Conservation (phyloP, 2,329 filamentous ascomycete species). For the Ophiosphaerella herpotricha region DNA sequence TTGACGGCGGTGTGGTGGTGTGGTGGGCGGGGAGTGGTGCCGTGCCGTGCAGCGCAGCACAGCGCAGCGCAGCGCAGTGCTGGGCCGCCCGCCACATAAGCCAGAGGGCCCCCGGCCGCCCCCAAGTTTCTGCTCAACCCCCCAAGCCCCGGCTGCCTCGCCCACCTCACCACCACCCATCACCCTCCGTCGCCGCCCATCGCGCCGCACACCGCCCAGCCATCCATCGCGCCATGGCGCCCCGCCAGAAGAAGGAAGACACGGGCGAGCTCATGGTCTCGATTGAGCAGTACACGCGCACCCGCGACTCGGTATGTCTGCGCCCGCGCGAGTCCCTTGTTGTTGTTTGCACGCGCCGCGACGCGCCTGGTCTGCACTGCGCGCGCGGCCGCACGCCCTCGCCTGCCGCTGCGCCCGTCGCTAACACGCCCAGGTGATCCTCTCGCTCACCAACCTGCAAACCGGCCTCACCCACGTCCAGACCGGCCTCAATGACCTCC, state of each 20-base stretch:
- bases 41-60: too few species aligned
- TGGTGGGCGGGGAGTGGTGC: too few species aligned
- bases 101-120: neutral
- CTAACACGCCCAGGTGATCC: constrained; percentile 64
- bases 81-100: too few species aligned
- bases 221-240: constrained; percentile 24
- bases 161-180: neutral
- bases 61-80: too few species aligned
- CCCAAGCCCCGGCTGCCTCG: neutral
- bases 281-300: constrained; percentile 76
- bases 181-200: constrained; percentile 5
- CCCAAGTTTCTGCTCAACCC: constrained; percentile 11
- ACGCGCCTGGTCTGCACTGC: constrained; percentile 19
- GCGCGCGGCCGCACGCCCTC: constrained; percentile 19
- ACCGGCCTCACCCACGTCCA: constrained; percentile 51
- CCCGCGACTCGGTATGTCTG: constrained; percentile 77
- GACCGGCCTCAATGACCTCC: constrained; percentile 73
- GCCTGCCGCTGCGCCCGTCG: constrained; percentile 6
- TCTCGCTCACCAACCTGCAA: constrained; percentile 78
- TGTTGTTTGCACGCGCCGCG: constrained; percentile 7
- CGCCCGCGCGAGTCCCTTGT: constrained; percentile 2
- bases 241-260: constrained; percentile 38
- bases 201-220: neutral
- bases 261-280: constrained; percentile 56
- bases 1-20: too few species aligned